phyloP scores from a whole-genome alignment of 257 asterid species.

The Solanum clarkiae region DNA sequence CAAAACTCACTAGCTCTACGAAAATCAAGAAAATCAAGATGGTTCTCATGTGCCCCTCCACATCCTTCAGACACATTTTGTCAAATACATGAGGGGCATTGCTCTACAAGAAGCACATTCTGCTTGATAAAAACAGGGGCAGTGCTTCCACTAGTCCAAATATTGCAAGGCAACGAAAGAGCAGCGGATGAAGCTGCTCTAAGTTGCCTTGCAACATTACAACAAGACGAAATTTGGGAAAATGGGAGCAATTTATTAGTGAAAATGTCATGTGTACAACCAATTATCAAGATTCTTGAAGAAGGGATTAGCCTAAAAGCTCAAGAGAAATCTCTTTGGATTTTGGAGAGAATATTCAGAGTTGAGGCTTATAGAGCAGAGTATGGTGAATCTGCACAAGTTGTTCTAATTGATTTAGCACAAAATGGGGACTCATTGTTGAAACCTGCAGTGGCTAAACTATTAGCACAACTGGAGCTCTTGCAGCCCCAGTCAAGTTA shows the following conservation, averaged over 20 bases:
- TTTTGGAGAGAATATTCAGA: conserved; percentile 55
- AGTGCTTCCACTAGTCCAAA: conserved; percentile 25
- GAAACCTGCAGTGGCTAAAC: conserved; percentile 51
- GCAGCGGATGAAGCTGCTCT: conserved; percentile 62
- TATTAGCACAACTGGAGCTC: conserved; percentile 78
- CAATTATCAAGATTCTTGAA: conserved; percentile 29
- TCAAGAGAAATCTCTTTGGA: conserved; percentile 56
- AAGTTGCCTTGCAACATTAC: conserved; percentile 44
- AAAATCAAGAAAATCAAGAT: conserved; percentile 41
- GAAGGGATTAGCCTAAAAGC: conserved; percentile 42
- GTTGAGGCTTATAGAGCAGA: conserved; percentile 36
- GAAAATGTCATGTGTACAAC: conserved; percentile 25
- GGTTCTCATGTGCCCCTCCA: conserved; percentile 49
- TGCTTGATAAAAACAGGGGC: conserved; percentile 64
- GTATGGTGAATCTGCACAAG: conserved; percentile 49
- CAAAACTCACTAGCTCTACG: conserved; percentile 31
- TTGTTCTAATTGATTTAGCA: conserved; percentile 60
- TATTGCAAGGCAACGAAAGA: conserved; percentile 36
- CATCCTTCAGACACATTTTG: conserved; percentile 25
- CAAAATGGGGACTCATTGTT: conserved; percentile 51
- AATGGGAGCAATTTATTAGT: conserved; percentile 44
- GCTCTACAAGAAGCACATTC: conserved; percentile 46
- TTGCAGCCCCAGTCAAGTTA: conserved; percentile 67
- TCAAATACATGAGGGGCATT: conserved; percentile 44
- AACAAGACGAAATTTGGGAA: conserved; percentile 65